phyloP scores from a whole-genome alignment of 2,329 filamentous ascomycete species.

The Didymella lethalis region DNA sequence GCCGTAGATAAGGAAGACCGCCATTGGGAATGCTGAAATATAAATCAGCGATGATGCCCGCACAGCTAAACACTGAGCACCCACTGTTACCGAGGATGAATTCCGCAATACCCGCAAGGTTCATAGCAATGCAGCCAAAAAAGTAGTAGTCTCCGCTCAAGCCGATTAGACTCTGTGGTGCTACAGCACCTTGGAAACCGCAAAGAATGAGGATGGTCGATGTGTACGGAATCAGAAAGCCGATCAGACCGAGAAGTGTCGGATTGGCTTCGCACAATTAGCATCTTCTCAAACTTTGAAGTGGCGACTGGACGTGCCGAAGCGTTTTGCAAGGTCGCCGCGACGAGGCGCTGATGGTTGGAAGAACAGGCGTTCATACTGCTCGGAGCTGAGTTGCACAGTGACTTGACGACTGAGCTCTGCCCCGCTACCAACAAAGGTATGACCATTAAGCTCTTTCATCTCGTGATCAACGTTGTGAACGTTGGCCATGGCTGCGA shows the following conservation, averaged over 20 bases:
- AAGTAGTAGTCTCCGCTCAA: slow-evolving; percentile 36
- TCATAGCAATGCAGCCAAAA: slow-evolving; percentile 34
- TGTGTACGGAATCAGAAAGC: slow-evolving; percentile 33
- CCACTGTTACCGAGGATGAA: slow-evolving; percentile 35
- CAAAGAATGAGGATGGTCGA: slow-evolving; percentile 33
- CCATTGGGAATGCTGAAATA: slow-evolving; percentile 32
- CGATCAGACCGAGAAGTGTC: slow-evolving; percentile 30
- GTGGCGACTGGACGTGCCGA: slow-evolving; percentile 14
- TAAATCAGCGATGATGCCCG: background rate
- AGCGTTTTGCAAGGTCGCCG: slow-evolving; percentile 32
- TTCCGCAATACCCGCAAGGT: slow-evolving; percentile 31
- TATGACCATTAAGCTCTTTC: slow-evolving; percentile 24
- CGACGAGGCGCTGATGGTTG: slow-evolving; percentile 32
- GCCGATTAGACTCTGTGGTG: slow-evolving; percentile 30
- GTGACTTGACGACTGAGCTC: slow-evolving; percentile 32
- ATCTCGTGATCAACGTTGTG: slow-evolving; percentile 28
- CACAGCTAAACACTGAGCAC: background rate
- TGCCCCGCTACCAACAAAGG: slow-evolving; percentile 15
- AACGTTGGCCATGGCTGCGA: slow-evolving; percentile 22
- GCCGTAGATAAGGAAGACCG: slow-evolving; percentile 34
- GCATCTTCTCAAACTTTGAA: background rate
- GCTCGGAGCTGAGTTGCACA: slow-evolving; percentile 29
- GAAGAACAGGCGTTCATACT: slow-evolving; percentile 38
- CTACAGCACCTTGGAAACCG: slow-evolving; percentile 30
- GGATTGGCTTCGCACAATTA: slow-evolving; percentile 25